Conservation (phyloP, 2,329 filamentous ascomycete species). For the Sporothrix dimorphospora region DNA sequence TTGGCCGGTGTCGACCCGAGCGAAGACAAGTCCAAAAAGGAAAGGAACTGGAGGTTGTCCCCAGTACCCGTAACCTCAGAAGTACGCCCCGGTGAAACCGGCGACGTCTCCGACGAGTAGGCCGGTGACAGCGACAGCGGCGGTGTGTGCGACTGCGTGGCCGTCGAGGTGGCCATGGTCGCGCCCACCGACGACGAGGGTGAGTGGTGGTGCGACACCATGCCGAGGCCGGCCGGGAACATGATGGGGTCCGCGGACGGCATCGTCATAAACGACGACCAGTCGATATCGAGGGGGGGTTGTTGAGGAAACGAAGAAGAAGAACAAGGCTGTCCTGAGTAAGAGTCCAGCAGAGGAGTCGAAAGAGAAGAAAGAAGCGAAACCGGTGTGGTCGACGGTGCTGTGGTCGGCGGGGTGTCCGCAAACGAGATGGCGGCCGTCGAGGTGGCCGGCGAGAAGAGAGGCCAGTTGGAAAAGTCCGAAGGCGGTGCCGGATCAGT, state of each 20-base stretch:
- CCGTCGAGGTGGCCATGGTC: conserved; percentile 19
- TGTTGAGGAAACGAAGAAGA: background rate
- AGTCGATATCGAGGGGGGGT: conserved; percentile 25
- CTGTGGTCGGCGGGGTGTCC: conserved; percentile 11
- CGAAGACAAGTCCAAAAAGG: conserved; percentile 16
- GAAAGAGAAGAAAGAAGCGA: conserved; percentile 18
- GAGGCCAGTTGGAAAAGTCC: conserved; percentile 9
- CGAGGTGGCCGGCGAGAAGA: conserved; percentile 7
- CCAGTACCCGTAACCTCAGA: background rate
- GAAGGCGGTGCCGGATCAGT: background rate
- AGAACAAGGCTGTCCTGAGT: background rate
- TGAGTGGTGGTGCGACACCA: background rate
- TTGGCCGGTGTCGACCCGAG: background rate
- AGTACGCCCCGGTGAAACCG: background rate
- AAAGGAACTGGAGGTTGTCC: conserved; percentile 3
- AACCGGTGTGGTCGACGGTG: background rate
- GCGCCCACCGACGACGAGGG: conserved; percentile 8
- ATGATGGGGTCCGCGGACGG: conserved; percentile 1
- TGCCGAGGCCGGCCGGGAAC: background rate
- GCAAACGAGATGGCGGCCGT: background rate
- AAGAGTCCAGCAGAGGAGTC: conserved; percentile 20
- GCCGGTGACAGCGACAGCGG: conserved; percentile 23
- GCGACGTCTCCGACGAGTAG: conserved; percentile 20
- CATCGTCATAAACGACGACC: conserved; percentile 25
- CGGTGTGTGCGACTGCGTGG: conserved; percentile 25